Percentiles rank a stretch among this genome's conserved stretches.
Evolutionary conservation across 768 basidiomycete genomes (phyloP).

Genomic region (Gautieria morchelliformis): DNA sequence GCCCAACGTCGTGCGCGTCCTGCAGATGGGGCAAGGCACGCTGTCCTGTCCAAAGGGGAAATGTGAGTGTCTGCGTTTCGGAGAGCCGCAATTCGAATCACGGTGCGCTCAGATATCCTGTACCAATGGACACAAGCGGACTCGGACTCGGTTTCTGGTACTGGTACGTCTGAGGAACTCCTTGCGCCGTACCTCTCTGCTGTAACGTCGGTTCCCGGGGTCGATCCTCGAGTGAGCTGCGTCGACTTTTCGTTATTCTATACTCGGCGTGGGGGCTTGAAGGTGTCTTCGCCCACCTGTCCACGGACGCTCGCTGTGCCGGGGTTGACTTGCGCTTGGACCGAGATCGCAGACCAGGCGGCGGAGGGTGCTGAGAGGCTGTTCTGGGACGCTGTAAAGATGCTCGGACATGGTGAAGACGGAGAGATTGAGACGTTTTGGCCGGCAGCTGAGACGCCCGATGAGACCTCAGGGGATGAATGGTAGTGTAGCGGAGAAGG

Average conservation of each 20-base stretch:
- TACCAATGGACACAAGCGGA: slow-evolving; percentile 4
- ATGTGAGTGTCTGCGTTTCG: slow-evolving; percentile 37
- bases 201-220: slow-evolving; percentile 23
- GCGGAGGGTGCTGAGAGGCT: slow-evolving; percentile 46
- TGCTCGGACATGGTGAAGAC: not conserved
- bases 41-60: slow-evolving; percentile 66
- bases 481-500: slow-evolving; percentile 2
- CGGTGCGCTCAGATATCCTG: slow-evolving; percentile 2
- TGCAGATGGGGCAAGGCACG: slow-evolving; percentile 65
- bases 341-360: slow-evolving; percentile 48
- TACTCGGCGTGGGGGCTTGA: not conserved
- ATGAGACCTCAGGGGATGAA: not conserved
- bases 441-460: not conserved
- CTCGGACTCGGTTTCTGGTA: not conserved
- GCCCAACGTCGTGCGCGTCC: slow-evolving; percentile 42
- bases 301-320: slow-evolving; percentile 19
- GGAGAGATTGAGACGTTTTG: slow-evolving; percentile 1
- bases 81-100: not conserved
- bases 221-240: slow-evolving; percentile 2
- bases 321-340: slow-evolving; percentile 21
- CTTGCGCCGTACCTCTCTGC: slow-evolving; percentile 51
- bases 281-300: not conserved
- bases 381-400: slow-evolving; percentile 37
- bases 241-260: slow-evolving; percentile 5
- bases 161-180: slow-evolving; percentile 26